A percentile compares a stretch with the other conserved stretches of the same genome.
Evolutionary conservation across 805 yeast genomes (phyloP).

Genomic region (Yarrowia deformans): DNA sequence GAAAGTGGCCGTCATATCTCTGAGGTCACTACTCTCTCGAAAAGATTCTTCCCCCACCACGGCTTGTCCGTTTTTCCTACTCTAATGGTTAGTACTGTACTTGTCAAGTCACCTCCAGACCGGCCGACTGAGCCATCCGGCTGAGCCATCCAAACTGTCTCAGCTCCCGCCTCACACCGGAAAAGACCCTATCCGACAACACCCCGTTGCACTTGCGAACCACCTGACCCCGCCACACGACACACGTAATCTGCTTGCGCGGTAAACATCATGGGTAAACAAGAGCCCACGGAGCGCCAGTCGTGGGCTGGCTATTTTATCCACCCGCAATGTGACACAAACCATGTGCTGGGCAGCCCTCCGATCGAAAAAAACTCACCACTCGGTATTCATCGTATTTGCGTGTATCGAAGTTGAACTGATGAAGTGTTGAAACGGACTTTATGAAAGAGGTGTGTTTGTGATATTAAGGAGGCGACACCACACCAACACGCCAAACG

Average conservation of each 20-base stretch:
- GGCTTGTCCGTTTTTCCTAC: constrained; percentile 43
- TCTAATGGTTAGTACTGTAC: constrained; percentile 59
- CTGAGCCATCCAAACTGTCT: no score
- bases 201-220: neutral
- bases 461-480: constrained; percentile 63
- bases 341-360: no score
- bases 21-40: no score
- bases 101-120: neutral
- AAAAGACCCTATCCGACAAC: no score
- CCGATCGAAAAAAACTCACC: constrained; percentile 6
- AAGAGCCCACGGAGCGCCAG: neutral
- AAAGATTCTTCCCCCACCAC: neutral
- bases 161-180: no score
- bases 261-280: constrained; percentile 20
- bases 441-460: constrained; percentile 27
- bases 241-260: constrained; percentile 29
- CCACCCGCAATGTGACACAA: neutral
- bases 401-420: constrained; percentile 37
- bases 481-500: constrained; percentile 51
- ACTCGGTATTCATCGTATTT: constrained; percentile 38
- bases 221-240: neutral
- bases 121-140: neutral
- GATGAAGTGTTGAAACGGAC: constrained; percentile 39
- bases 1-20: neutral
- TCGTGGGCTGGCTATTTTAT: neutral